Percentiles rank a stretch among this genome's conserved stretches.
Evolutionary conservation across 345 rosid species (phyloP).

Genomic region (Anacardium occidentale): DNA sequence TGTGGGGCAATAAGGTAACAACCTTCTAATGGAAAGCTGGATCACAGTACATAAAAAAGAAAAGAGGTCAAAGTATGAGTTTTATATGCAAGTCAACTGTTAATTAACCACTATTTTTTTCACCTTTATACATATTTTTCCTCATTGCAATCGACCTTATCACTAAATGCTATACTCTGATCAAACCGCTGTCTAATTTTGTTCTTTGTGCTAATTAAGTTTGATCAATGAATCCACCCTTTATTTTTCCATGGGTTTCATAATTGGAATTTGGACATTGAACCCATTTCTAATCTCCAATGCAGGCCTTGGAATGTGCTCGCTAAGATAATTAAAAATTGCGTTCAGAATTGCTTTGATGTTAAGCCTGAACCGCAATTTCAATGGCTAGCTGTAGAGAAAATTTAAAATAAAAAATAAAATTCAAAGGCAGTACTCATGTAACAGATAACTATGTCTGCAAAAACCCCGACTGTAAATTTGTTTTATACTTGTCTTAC

Average conservation of each 20-base stretch:
- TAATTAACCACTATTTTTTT: neutral
- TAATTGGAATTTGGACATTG: neutral
- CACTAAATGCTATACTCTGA: no score
- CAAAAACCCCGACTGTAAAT: conserved; percentile 23
- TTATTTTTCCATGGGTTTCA: neutral
- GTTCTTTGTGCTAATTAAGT: no score
- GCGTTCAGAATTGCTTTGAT: no score
- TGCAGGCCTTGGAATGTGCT: neutral
- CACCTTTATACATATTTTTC: neutral
- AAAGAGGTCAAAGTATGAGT: neutral
- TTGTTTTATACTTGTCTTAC: conserved; percentile 24
- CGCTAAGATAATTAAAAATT: no score
- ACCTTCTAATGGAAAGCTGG: conserved; percentile 6
- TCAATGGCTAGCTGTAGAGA: neutral
- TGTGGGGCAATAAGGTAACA: conserved; percentile 4
- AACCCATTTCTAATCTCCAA: neutral
- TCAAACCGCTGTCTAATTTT: no score
- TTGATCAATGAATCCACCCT: no score
- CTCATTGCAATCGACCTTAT: no score
- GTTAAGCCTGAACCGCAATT: neutral
- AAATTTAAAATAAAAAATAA: no score
- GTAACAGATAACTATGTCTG: conserved; percentile 30
- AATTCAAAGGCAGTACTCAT: neutral
- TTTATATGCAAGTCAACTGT: neutral
- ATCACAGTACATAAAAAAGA: no score